A percentile compares a stretch with the other conserved stretches of the same genome.
phyloP scores from a whole-genome alignment of 768 basidiomycete genomes.

The Antrodiella citrinella region DNA sequence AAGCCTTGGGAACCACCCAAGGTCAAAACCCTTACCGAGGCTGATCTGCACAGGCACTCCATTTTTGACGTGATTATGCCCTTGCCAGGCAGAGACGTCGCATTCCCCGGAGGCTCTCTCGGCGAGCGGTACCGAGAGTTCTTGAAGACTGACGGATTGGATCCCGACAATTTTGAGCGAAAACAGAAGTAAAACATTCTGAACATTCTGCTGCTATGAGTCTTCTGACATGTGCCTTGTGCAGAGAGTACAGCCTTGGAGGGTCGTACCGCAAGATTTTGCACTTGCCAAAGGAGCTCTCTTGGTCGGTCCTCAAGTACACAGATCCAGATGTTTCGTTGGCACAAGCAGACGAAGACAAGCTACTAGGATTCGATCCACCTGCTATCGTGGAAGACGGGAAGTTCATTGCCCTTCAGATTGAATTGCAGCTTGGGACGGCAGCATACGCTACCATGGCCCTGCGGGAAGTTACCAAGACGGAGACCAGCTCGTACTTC shows the following conservation, averaged over 20 bases:
- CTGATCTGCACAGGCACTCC: conserved; percentile 71
- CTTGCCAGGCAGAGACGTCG: conserved; percentile 91
- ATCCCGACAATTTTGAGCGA: conserved; percentile 81
- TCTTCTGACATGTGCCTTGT: background rate
- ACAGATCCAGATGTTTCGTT: conserved; percentile 90
- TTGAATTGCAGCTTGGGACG: conserved; percentile 78
- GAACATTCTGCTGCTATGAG: background rate
- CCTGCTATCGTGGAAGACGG: conserved; percentile 64
- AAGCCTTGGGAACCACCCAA: conserved; percentile 59
- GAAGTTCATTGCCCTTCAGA: conserved; percentile 81
- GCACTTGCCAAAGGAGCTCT: conserved; percentile 73
- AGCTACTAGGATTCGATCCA: conserved; percentile 70
- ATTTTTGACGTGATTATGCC: conserved; percentile 98
- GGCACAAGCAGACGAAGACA: conserved; percentile 94
- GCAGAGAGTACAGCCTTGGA: conserved; percentile 83
- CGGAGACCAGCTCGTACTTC: conserved; percentile 88
- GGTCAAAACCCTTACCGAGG: conserved; percentile 71
- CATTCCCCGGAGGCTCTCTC: conserved; percentile 82
- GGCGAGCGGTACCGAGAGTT: conserved; percentile 82
- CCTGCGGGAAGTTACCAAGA: conserved; percentile 88
- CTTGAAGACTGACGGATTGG: conserved; percentile 77
- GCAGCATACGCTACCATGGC: conserved; percentile 99
- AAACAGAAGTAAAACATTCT: conserved; percentile 70
- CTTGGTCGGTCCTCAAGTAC: conserved; percentile 79
- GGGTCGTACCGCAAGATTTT: conserved; percentile 93